Evolutionary conservation across 108 stramenopile genomes (phyloP).

Genomic region (Nannochloropsis granulata): DNA sequence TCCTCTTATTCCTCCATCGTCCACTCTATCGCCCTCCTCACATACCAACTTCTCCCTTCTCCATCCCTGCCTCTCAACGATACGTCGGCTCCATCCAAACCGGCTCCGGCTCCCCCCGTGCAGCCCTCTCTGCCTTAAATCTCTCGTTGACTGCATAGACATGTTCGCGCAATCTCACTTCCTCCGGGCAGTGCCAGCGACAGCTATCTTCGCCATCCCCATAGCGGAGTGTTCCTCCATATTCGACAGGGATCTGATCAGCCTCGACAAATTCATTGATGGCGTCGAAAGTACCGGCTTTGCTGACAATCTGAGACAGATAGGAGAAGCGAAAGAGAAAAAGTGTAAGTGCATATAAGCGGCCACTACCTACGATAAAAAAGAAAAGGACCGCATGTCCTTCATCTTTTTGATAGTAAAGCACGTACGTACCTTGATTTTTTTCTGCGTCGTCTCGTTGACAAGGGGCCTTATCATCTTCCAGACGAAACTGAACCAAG

Average conservation of each 20-base stretch:
- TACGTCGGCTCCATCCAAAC: not conserved
- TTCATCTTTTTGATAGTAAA: too few species aligned
- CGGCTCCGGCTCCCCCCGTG: not conserved
- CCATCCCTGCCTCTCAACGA: not conserved
- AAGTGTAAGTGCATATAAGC: too few species aligned
- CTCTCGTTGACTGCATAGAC: not conserved
- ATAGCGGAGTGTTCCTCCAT: not conserved
- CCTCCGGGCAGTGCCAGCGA: not conserved
- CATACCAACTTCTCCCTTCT: not conserved
- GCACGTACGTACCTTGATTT: constrained; percentile 6
- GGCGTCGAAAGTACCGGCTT: not conserved
- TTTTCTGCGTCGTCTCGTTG: constrained; percentile 32
- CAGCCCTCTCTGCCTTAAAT: not conserved
- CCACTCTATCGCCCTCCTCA: not conserved
- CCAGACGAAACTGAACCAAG: constrained; percentile 22
- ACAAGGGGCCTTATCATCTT: constrained; percentile 12
- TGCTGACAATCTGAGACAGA: not conserved
- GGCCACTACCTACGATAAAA: too few species aligned
- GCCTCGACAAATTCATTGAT: constrained; percentile 2
- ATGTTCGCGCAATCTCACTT: not conserved
- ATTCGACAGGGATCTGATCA: constrained; percentile 14
- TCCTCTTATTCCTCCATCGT: too few species aligned
- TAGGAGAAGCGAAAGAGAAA: not conserved
- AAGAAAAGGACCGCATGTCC: too few species aligned
- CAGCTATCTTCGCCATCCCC: constrained; percentile 1